These are phyloP conservation scores for Ciborinia camelliae DNA, from an alignment of 2,329 filamentous ascomycete genomes.

Conservation along the genomic window DNA sequence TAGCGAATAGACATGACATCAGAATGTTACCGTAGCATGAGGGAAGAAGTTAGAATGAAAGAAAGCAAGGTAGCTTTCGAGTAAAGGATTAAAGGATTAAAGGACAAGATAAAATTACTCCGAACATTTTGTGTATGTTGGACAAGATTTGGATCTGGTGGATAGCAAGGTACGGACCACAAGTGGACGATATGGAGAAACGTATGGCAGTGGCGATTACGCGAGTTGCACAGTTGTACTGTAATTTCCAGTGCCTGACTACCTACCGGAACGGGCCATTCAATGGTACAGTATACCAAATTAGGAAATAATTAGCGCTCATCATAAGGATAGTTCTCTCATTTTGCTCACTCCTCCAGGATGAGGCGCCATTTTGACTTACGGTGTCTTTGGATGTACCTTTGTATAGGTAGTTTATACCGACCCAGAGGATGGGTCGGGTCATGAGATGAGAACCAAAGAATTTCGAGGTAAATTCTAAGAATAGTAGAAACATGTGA, in stretches of 20 bases:
- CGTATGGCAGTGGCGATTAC: background rate
- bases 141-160: constrained; percentile 6
- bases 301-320: background rate
- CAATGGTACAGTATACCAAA: background rate
- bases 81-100: background rate
- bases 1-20: background rate
- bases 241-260: background rate
- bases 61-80: background rate
- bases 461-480: background rate
- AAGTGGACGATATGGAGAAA: too few species aligned
- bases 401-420: background rate
- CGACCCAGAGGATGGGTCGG: background rate
- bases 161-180: too few species aligned
- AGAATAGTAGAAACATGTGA: background rate
- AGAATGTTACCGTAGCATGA: background rate
- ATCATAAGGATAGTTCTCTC: background rate
- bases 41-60: background rate
- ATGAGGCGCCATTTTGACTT: background rate
- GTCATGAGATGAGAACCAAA: background rate
- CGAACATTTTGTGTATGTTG: background rate
- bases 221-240: background rate
- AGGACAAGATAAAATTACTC: background rate
- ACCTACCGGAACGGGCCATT: background rate
- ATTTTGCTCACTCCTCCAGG: background rate
- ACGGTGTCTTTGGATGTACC: background rate